Percentiles rank a stretch among this genome's conserved stretches.
Evolutionary conservation across 2,329 filamentous ascomycete species (phyloP).

Genomic region (Knoxdaviesia capensis): DNA sequence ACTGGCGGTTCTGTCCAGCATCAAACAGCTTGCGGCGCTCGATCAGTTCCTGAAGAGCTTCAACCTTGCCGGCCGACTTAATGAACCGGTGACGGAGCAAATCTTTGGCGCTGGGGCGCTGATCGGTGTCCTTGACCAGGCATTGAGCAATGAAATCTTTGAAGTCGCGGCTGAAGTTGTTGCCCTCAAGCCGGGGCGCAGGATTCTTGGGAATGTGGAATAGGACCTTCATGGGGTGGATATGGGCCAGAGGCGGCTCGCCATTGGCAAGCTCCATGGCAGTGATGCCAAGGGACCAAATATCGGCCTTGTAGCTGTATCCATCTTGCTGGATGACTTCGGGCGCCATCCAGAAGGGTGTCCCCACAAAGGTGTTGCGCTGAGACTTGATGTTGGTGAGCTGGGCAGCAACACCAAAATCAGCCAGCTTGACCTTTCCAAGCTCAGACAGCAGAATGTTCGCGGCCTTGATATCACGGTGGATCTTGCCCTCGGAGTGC

Average conservation of each 20-base stretch:
- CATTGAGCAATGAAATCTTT: slow-evolving; percentile 87
- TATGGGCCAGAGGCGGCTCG: slow-evolving; percentile 69
- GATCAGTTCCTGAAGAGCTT: slow-evolving; percentile 73
- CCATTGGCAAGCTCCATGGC: slow-evolving; percentile 78
- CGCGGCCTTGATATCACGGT: slow-evolving; percentile 90
- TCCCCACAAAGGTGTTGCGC: slow-evolving; percentile 92
- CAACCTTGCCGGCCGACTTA: slow-evolving; percentile 66
- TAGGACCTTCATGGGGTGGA: slow-evolving; percentile 85
- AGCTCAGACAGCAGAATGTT: slow-evolving; percentile 83
- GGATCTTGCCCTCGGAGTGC: slow-evolving; percentile 85
- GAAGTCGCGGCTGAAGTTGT: slow-evolving; percentile 65
- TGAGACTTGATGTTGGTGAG: slow-evolving; percentile 96
- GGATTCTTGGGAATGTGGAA: slow-evolving; percentile 81
- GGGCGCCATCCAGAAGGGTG: slow-evolving; percentile 93
- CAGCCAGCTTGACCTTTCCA: slow-evolving; percentile 85
- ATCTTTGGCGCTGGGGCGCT: slow-evolving; percentile 67
- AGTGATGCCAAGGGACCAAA: slow-evolving; percentile 84
- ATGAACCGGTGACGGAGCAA: slow-evolving; percentile 80
- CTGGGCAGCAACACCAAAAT: slow-evolving; percentile 94
- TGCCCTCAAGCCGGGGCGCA: slow-evolving; percentile 65
- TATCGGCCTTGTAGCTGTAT: slow-evolving; percentile 76
- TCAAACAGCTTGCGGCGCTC: slow-evolving; percentile 69
- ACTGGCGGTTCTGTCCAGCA: slow-evolving; percentile 45
- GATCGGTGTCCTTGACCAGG: slow-evolving; percentile 78
- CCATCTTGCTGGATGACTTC: slow-evolving; percentile 80